These are phyloP conservation scores for Xylariales sp. DNA, from an alignment of 2,329 filamentous ascomycete genomes.

Conservation along the genomic window DNA sequence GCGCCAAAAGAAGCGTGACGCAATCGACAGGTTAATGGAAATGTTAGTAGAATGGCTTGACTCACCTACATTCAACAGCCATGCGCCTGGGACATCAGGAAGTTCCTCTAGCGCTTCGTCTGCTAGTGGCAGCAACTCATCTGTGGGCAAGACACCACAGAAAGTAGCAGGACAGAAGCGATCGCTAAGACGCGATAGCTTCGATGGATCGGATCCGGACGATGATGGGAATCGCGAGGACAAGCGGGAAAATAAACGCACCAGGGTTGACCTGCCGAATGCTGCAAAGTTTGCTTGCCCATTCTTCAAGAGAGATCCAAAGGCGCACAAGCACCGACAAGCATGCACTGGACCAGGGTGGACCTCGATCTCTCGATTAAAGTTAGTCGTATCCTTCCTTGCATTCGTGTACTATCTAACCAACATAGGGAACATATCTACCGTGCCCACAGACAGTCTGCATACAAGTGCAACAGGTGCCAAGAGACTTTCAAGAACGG, in stretches of 20 bases:
- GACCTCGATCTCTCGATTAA: slow-evolving; percentile 3
- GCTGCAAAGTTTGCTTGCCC: slow-evolving; percentile 7
- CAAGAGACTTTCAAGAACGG: not conserved
- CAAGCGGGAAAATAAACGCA: slow-evolving; percentile 2
- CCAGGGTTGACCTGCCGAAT: not conserved
- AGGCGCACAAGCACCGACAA: not conserved
- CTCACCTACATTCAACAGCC: not conserved
- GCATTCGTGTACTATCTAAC: too few relatives aligned
- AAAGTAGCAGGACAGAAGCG: slow-evolving; percentile 6
- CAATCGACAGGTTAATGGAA: slow-evolving; percentile 10
- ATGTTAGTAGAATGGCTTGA: slow-evolving; percentile 9
- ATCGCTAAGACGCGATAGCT: slow-evolving; percentile 1
- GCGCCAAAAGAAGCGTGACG: slow-evolving; percentile 5
- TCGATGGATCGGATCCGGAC: slow-evolving; percentile 2
- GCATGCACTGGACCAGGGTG: slow-evolving; percentile 9
- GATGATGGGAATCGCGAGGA: slow-evolving; percentile 6
- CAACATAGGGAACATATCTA: slow-evolving; percentile 11
- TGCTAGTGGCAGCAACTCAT: not conserved
- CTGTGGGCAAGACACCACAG: not conserved
- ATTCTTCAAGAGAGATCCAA: slow-evolving; percentile 8
- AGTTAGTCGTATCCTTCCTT: not conserved
- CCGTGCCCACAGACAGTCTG: slow-evolving; percentile 3
- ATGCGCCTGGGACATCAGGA: not conserved
- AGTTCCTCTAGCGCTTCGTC: not conserved
- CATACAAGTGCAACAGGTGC: slow-evolving; percentile 8